These are phyloP conservation scores for Globisporangium sylvaticum DNA, from an alignment of 352 stramenopile species.

Conservation along the genomic window DNA sequence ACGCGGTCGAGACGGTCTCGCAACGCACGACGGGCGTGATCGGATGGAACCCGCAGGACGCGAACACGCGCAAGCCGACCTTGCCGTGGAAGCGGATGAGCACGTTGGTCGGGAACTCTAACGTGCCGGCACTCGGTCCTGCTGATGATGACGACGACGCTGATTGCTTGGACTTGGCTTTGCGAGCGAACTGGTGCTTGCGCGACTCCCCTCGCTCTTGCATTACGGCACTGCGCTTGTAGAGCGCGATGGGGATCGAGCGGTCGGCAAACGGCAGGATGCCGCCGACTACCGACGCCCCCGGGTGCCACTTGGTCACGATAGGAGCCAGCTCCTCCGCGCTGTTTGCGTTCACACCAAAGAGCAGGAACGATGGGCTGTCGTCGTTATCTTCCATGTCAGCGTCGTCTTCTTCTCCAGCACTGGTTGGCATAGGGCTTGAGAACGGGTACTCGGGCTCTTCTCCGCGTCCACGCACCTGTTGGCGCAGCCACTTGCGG, in stretches of 20 bases:
- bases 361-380: conserved; percentile 47
- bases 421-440: neutral
- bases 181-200: conserved; percentile 6
- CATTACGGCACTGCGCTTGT: neutral
- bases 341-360: conserved; percentile 49
- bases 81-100: conserved; percentile 36
- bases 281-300: conserved; percentile 31
- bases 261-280: conserved; percentile 38
- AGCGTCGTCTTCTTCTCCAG: neutral
- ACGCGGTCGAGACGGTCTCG: conserved; percentile 17
- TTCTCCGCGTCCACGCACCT: conserved; percentile 25
- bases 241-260: conserved; percentile 30
- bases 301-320: conserved; percentile 34
- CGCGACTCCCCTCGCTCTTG: neutral
- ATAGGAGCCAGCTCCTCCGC: conserved; percentile 34
- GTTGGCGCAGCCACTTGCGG: conserved; percentile 43
- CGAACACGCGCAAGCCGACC: conserved; percentile 30
- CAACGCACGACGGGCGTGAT: conserved; percentile 43
- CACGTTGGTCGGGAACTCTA: conserved; percentile 41
- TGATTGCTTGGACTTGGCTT: conserved; percentile 9
- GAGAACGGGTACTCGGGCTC: conserved; percentile 36
- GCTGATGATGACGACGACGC: neutral
- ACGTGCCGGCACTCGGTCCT: neutral
- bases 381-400: neutral
- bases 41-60: conserved; percentile 38